phyloP scores from a whole-genome alignment of 2,329 filamentous ascomycete genomes.

The Daldinia sp. region DNA sequence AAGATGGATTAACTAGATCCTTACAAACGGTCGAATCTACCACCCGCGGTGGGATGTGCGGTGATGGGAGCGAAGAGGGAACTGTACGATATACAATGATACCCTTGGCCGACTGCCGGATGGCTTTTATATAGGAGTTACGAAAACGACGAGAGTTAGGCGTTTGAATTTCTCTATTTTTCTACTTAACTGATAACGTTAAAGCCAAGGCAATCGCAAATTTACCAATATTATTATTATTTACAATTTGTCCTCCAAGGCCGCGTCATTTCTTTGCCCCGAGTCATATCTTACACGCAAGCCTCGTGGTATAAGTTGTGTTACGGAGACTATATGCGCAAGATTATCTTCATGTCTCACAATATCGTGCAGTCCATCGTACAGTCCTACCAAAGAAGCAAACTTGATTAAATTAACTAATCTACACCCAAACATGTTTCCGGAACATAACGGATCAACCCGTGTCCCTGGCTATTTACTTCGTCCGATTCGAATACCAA shows the following conservation, averaged over 20 bases:
- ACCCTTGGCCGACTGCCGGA: constrained; percentile 11
- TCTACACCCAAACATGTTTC: background rate
- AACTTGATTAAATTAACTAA: too few species aligned
- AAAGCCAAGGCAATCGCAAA: constrained; percentile 10
- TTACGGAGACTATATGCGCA: too few species aligned
- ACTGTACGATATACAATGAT: constrained; percentile 30
- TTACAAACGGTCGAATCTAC: background rate
- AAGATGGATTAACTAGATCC: background rate
- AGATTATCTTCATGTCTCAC: background rate
- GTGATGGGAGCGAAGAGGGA: constrained; percentile 5
- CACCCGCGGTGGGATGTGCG: background rate
- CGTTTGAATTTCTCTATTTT: constrained; percentile 13
- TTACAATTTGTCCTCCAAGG: background rate
- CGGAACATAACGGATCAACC: background rate
- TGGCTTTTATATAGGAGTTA: constrained; percentile 7
- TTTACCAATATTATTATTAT: background rate
- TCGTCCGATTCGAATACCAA: background rate
- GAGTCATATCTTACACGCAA: background rate
- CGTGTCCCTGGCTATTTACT: background rate
- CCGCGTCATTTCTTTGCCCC: background rate
- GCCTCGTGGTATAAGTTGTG: background rate
- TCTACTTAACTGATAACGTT: constrained; percentile 24
- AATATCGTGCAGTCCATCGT: background rate
- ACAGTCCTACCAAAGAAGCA: background rate
- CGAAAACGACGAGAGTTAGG: constrained; percentile 2